Percentiles rank a stretch among this genome's conserved stretches.
These are phyloP conservation scores for Ceratobasidium sp. DNA, from an alignment of 1,284 basidiomycete species.

Conservation along the genomic window DNA sequence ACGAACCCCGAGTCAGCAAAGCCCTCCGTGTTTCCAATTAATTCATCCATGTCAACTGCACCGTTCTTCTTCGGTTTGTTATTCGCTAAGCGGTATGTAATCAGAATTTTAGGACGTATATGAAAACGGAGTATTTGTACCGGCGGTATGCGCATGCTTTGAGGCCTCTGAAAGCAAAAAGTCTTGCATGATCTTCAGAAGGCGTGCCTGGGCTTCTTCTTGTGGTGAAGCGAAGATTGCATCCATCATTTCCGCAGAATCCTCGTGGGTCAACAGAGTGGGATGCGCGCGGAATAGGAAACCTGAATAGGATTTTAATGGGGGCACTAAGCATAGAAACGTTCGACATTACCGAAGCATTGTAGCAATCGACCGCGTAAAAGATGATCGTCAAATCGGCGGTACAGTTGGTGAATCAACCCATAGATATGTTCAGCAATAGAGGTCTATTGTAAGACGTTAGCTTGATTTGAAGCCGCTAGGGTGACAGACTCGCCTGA, in stretches of 20 bases:
- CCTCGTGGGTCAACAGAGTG: conserved; percentile 80
- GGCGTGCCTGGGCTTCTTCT: conserved; percentile 71
- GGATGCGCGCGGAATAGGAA: conserved; percentile 94
- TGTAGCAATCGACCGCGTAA: conserved; percentile 74
- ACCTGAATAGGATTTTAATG: conserved; percentile 55
- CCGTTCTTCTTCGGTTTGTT: conserved; percentile 54
- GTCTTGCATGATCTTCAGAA: conserved; percentile 90
- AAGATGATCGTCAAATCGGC: conserved; percentile 61
- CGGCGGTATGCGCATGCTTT: conserved; percentile 63
- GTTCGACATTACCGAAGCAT: conserved; percentile 70
- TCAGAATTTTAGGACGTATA: not conserved
- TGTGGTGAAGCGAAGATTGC: conserved; percentile 76
- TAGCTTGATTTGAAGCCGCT: conserved; percentile 10
- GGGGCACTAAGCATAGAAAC: not conserved
- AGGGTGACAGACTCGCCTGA: conserved; percentile 53
- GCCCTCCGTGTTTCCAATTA: conserved; percentile 92
- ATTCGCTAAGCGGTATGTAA: not conserved
- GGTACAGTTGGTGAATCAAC: conserved; percentile 73
- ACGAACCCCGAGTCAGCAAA: conserved; percentile 94
- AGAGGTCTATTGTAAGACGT: conserved; percentile 58
- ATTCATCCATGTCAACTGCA: conserved; percentile 85
- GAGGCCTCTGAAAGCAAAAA: conserved; percentile 82
- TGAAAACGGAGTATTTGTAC: conserved; percentile 55
- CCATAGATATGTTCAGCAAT: conserved; percentile 84
- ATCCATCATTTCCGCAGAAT: conserved; percentile 88